phyloP scores from a whole-genome alignment of 2,329 filamentous ascomycete genomes.

The Alternaria atra region DNA sequence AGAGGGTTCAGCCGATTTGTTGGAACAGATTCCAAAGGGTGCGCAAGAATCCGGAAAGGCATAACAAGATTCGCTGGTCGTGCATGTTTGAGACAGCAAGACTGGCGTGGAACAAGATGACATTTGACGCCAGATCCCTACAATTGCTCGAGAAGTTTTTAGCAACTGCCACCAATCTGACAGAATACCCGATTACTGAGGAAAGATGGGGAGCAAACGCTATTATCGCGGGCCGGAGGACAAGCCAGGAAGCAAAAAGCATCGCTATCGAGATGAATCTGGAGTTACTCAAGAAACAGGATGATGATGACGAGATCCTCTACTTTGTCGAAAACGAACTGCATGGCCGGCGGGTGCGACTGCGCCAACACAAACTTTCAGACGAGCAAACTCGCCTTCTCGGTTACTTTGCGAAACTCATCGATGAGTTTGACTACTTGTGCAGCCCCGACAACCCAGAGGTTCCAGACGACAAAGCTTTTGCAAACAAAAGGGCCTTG shows the following conservation, averaged over 20 bases:
- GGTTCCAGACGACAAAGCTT: background rate
- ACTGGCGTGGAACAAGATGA: conserved; percentile 27
- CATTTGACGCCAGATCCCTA: conserved; percentile 14
- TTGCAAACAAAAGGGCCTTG: background rate
- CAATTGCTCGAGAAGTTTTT: conserved; percentile 1
- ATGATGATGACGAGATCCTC: background rate
- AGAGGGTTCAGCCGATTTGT: background rate
- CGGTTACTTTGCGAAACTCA: background rate
- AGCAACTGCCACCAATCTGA: background rate
- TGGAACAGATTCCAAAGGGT: background rate
- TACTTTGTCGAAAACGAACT: conserved; percentile 6
- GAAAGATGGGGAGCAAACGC: background rate
- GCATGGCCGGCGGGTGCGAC: background rate
- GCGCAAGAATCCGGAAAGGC: background rate
- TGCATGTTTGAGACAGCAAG: conserved; percentile 32
- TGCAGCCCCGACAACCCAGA: background rate
- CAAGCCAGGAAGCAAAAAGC: background rate
- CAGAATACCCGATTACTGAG: background rate
- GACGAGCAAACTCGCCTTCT: conserved; percentile 1
- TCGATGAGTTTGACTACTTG: background rate
- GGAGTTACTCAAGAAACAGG: background rate
- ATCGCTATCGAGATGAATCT: conserved; percentile 10
- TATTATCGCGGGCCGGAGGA: background rate
- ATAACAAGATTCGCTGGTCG: conserved; percentile 16
- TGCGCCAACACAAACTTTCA: background rate